Conservation (phyloP, 164 flowering plant species). For the Brasenia schreberi region DNA sequence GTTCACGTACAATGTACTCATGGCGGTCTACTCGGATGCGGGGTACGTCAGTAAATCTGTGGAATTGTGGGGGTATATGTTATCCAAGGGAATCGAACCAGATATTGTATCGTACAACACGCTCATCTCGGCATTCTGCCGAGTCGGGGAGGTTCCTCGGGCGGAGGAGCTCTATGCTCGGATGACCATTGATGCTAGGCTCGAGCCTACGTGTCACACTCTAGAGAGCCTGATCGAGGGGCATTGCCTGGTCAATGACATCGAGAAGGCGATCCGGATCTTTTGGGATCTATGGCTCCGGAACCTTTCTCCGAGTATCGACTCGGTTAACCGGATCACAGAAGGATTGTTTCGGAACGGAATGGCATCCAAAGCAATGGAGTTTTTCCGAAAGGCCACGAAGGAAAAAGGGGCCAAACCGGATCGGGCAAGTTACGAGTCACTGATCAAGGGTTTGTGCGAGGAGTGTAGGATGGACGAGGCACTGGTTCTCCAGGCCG, state of each 20-base stretch:
- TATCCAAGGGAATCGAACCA: conserved; percentile 21
- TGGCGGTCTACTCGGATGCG: conserved; percentile 47
- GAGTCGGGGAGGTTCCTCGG: conserved; percentile 25
- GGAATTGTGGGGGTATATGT: conserved; percentile 59
- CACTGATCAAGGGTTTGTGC: conserved; percentile 50
- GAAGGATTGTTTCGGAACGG: conserved; percentile 26
- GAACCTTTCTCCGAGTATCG: conserved; percentile 34
- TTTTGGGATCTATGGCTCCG: conserved; percentile 49
- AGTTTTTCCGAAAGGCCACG: conserved; percentile 22
- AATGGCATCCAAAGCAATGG: conserved; percentile 33
- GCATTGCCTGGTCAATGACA: conserved; percentile 42
- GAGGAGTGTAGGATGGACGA: conserved; percentile 47
- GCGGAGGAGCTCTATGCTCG: conserved; percentile 52
- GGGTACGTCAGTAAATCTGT: conserved; percentile 42
- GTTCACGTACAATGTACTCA: conserved; percentile 46
- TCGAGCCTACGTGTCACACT: conserved; percentile 41
- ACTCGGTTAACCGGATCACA: conserved; percentile 33
- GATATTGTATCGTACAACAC: conserved; percentile 65
- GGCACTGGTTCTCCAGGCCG: conserved; percentile 60
- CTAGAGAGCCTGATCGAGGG: conserved; percentile 63
- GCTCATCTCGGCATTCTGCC: conserved; percentile 54
- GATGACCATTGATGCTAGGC: conserved; percentile 38
- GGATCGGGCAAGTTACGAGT: conserved; percentile 26
- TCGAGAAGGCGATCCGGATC: conserved; percentile 40
- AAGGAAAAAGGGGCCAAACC: conserved; percentile 20